These are phyloP conservation scores for Sporothrix protearum DNA, from an alignment of 2,329 filamentous ascomycete species.

Conservation along the genomic window DNA sequence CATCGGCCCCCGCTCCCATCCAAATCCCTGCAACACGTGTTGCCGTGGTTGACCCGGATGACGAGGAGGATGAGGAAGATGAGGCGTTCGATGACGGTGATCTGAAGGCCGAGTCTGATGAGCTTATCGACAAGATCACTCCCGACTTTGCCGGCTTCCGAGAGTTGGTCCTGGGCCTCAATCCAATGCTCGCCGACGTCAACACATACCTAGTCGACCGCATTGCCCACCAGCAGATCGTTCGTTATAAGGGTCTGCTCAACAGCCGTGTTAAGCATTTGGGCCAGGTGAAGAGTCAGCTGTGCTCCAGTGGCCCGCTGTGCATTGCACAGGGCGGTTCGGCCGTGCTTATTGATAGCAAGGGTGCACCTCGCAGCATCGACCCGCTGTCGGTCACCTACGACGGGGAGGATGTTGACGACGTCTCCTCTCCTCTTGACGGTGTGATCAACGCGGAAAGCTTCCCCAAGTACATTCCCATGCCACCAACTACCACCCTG, in stretches of 20 bases:
- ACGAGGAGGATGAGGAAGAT: slow-evolving; percentile 57
- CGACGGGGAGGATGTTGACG: slow-evolving; percentile 61
- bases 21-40: slow-evolving; percentile 20
- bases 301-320: slow-evolving; percentile 58
- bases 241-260: slow-evolving; percentile 74
- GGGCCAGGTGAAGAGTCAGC: slow-evolving; percentile 49
- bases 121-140: slow-evolving; percentile 63
- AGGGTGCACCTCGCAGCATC: slow-evolving; percentile 55
- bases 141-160: slow-evolving; percentile 75
- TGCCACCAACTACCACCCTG: slow-evolving; percentile 71
- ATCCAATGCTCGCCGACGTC: slow-evolving; percentile 61
- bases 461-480: slow-evolving; percentile 76
- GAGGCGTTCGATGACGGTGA: slow-evolving; percentile 59
- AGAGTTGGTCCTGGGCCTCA: slow-evolving; percentile 67
- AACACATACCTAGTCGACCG: slow-evolving; percentile 68
- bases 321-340: slow-evolving; percentile 68
- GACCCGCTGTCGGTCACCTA: slow-evolving; percentile 54
- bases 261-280: slow-evolving; percentile 68
- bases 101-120: slow-evolving; percentile 58
- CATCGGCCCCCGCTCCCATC: slow-evolving; percentile 17
- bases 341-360: slow-evolving; percentile 58
- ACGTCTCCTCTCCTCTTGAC: slow-evolving; percentile 56
- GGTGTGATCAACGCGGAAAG: slow-evolving; percentile 66
- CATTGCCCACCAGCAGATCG: slow-evolving; percentile 75
- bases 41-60: slow-evolving; percentile 41